Base-by-base conservation (phyloP, 495 filamentous ascomycete genomes). In the Penicillium alfredii region DNA sequence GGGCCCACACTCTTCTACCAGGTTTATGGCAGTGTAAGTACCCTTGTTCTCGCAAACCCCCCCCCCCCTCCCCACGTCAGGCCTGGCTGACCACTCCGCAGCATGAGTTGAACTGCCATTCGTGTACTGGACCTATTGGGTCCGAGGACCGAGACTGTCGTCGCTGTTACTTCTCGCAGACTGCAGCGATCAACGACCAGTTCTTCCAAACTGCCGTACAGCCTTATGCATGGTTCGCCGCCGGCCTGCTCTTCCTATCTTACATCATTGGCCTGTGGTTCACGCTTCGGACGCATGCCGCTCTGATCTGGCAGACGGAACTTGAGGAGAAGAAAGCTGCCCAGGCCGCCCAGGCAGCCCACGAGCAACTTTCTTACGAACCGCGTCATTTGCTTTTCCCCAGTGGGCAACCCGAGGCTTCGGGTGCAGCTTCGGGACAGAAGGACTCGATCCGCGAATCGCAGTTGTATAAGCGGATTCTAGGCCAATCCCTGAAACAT, bases 1-100 rank as follows among this genome's bases (percentile, higher is more conserved):
- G 82, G 88, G 1, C 92, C 92, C 4, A 97, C 92, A 0, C 70
- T 97, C n/a, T 99, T 99, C 64, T 99, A 96, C 62, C 88, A 97
- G 50, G 95, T 99, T 27, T 97, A 95, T 64, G 92, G 92, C 40
- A 94, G 88, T 39, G 82, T 86, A 72, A 69, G 81, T 72, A 14
- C 38, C 13, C 19, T 10, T 11, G 13, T 35, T 12, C 16, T 28
- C 6, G 11, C 23, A 4, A 21, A 12, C 4, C 18, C 39, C 72
- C n/a, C n/a, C n/a, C n/a, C n/a, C n/a, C n/a, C n/a, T n/a, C n/a
- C n/a, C n/a, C n/a, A n/a, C n/a, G n/a, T n/a, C n/a, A n/a, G n/a
- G n/a, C n/a, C n/a, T n/a, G 12, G n/a, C 54, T 63, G 7, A 55
- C 36, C 31, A 30, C 33, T 40, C 12, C 6, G 25, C 49, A 86